Base-by-base conservation (phyloP, 2,329 filamentous ascomycete species). In the Fusarium multiceps region DNA sequence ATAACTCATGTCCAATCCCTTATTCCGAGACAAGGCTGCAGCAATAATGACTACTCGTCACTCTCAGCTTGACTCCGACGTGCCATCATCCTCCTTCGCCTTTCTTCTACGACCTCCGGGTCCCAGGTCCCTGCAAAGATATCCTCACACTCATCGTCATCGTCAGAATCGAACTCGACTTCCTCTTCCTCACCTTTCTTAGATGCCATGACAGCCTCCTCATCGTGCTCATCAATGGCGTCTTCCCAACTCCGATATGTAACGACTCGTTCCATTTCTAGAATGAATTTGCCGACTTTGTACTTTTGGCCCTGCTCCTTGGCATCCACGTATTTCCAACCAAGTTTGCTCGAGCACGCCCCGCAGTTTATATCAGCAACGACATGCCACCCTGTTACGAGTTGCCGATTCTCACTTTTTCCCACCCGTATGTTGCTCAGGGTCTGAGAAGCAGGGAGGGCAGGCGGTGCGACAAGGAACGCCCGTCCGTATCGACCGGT, bases 251-350 rank as follows among this genome's bases (percentile, higher is more conserved):
- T 80, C 34, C 83, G 82, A 47, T 82, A 81, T 14, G 83, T 80
- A 25, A 86, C 82, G 18, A 90, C 85, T 55, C 87, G 81, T 75
- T 86, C 84, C 41, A 85, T 87, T 80, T 92, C 89, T 41, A 92
- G 77, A 30, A 91, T 91, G 75, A 87, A 91, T 77, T 91, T 91
- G 70, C 89, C 89, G 51, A 91, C 83, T 78, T 92, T 92, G 82
- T 92, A 92, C 75, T 83, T 85, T 76, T 91, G 89, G 48, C 82
- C 79, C 58, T 80, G 74, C 71, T 90, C 87, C 63, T 83, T 84
- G 3, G 89, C 89, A 75, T 89, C 87, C 45, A 91, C 83, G 73
- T 92, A 92, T 77, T 91, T 91, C 89, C 89, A 92, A 20, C 89
- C 89, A 11, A 92, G 75, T 72, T 87, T 87, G 54, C 80, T 81